Base-by-base conservation (phyloP, 2,329 filamentous ascomycete species). In the Cryoendolithus antarcticus region DNA sequence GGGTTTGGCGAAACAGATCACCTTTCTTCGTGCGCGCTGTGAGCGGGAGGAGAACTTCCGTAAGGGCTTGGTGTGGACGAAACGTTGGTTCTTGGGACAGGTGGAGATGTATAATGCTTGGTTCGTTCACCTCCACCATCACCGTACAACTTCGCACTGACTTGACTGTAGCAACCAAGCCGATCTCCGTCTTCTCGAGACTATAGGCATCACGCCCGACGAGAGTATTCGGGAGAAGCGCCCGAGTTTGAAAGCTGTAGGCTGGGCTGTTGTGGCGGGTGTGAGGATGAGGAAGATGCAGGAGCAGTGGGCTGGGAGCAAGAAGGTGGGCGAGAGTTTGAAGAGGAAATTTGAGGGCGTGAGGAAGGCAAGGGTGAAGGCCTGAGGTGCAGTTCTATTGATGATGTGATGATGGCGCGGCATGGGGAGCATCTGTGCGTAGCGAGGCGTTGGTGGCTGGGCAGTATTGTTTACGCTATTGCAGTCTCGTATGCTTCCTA, bases 21-120 rank as follows among this genome's bases (percentile, higher is more conserved):
- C 86, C 53, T 96, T 84, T 77, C 76, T 96, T 59, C 77, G 86
- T 52, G 84, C 85, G 2, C 77, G 81, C 38, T 83, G 82, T 65
- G 72, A 76, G 56, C 75, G 91, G 27, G 89, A 95, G 62, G 77
- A 84, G 50, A 75, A 74, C 37, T 80, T 96, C 62, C 74, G 91
- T 32, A 72, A 74, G 46, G 84, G 88, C 53, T 74, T 89, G 27
- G 83, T 82, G 6, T 93, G 81, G 63, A 85, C 85, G 47, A 98
- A 98, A 71, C 77, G 74, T 49, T 88, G 85, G 60, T 75, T 95
- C 63, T 63, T 79, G 52, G 69, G 85, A 59, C 78, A 86, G 61
- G 75, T 93, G 39, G 77, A 86, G 51, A 76, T 93, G 53, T 86
- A 86, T 52, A 81, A 86, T 55, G 80, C 85, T 65, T 96, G 88